Evolutionary conservation across 306 rosid species (phyloP), one percentile per base, ranked within the genome.

Genomic region (Clitoria ternatea): DNA sequence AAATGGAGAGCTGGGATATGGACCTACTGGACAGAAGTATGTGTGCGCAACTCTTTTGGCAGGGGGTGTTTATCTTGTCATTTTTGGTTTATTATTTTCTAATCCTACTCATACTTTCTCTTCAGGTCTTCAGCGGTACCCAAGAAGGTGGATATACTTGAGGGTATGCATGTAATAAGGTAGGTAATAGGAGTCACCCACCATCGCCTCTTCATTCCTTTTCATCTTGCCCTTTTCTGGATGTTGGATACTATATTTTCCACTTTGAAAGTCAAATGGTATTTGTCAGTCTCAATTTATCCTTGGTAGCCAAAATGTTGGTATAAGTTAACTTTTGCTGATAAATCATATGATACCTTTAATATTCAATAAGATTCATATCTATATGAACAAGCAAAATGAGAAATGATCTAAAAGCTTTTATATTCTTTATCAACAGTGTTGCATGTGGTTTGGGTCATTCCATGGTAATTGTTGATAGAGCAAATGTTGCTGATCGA

Each of bases 1-100:
- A 70, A 66, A 94, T 75, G 99, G 99, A 54, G 99, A 94, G 83
- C 82, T 94, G 79, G 99, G 99, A 86, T 94, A 91, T 79, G 99
- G 99, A 42, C 99, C 97, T 64, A 61, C 7, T 43, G 99, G 90
- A 70, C 99, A 94, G 87, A 94, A 94, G 99, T 91, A 86, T 50
- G 95, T 79, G 6, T 66, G n/a, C 48, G 37, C 43, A 50, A 33
- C 44, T 11, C 39, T 53, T 17, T n/a, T 1, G 9, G 45, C 6
- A 1, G 23, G 6, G 45, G 9, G 12, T 4, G 45, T 4, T 47
- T 49, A 11, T 22, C 18, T 27, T 26, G 10, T 72, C 49, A 17
- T 55, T 17, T 37, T 30, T 39, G n/a, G 48, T 19, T 61, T 27
- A 20, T 18, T 75, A 73, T 30, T 63, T 32, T 61, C 17, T 42